phyloP scores from a whole-genome alignment of 257 asterid species.

The Nicotiana undulata region DNA sequence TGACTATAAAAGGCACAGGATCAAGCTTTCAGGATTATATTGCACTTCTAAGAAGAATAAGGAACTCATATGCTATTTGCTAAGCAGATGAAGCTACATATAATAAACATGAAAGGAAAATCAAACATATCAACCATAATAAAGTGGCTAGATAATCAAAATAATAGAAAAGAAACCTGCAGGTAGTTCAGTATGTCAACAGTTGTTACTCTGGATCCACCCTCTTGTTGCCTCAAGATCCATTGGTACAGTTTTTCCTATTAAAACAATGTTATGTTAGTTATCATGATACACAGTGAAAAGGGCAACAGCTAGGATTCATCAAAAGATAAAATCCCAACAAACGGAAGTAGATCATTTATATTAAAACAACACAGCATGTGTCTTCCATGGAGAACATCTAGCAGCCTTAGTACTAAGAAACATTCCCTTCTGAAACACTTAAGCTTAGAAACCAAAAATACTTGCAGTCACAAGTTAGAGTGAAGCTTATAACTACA shows the following conservation, averaged over 20 bases:
- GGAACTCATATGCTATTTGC: not conserved
- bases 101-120: not conserved
- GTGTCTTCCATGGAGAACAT: not conserved
- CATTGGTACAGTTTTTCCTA: constrained; percentile 45
- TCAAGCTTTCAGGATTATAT: not conserved
- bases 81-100: not conserved
- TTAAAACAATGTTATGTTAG: not conserved
- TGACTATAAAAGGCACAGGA: not conserved
- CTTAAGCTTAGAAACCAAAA: not conserved
- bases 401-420: not conserved
- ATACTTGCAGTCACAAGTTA: not conserved
- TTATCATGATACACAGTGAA: not conserved
- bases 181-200: constrained; percentile 34
- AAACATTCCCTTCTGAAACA: not conserved
- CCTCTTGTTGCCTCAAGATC: constrained; percentile 44
- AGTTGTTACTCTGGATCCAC: constrained; percentile 36
- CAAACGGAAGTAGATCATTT: not conserved
- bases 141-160: not conserved
- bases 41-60: not conserved
- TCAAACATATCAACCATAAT: not conserved
- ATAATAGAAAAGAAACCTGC: constrained; percentile 22
- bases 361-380: not conserved
- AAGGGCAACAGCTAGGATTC: not conserved
- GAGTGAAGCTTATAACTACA: not conserved
- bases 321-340: not conserved